Evolutionary conservation across 2,329 filamentous ascomycete genomes (phyloP), one percentile per base, ranked within the genome.

Genomic region (Cladosporium sp.): DNA sequence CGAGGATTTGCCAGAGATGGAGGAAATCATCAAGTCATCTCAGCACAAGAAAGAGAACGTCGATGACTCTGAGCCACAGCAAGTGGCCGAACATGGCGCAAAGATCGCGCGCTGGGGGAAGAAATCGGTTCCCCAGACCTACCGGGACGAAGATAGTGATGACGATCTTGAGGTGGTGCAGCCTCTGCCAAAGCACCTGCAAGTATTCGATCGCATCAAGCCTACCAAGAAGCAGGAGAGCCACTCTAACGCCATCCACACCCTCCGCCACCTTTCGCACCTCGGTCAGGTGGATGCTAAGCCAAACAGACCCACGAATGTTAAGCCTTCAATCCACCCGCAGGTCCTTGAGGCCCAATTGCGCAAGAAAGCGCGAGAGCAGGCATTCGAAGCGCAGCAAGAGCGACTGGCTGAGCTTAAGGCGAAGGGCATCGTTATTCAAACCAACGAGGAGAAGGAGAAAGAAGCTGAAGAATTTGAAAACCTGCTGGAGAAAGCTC

Each of bases 381-480:
- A 99, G 73, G 92, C 92, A 45, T 85, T 85, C 61, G 75, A 83
- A 42, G 91, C 94, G 71, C 86, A 90, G 55, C 84, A 90, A 60
- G 87, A 90, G 65, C 88, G 88, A 58, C 82, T 97, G 19, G 85
- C 90, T 58, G 82, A 87, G 65, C 81, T 99, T 40, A 86, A 84
- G 67, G 87, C 88, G 11, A 91, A 89, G 73, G 94, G 94, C 7
- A 82, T 97, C 25, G 78, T 88, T 22, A 80, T 97, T 17, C 88
- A 92, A 72, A 96, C 90, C 0, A 85, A 87, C 2, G 93, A 97
- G 73, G 92, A 99, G 72, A 85, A 90, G 19, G 89, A 92, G 69
- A 84, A 85, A 36, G 88, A 96, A 70, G 85, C 91, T 72, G 86
- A 89, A 59, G 86, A 92, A 60, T 85, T 96, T 12, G 94, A 97